Percentiles rank a stretch among this genome's conserved stretches.
Conservation (phyloP, 2,329 filamentous ascomycete species). For the Achaetomium macrosporum region DNA sequence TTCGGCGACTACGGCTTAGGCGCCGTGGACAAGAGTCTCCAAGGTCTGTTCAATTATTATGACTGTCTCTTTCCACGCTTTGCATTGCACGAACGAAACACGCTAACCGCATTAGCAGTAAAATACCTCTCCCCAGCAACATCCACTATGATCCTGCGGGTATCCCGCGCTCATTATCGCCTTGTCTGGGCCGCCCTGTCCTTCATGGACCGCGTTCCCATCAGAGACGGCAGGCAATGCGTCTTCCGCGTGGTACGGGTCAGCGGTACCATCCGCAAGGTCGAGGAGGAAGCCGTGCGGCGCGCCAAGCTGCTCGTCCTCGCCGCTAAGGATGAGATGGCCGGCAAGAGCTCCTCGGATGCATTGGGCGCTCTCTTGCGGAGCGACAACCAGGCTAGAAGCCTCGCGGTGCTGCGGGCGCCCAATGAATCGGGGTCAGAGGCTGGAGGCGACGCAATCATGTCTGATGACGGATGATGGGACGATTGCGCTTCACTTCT, state of each 20-base stretch:
- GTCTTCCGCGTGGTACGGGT: constrained; percentile 81
- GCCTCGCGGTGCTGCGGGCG: constrained; percentile 38
- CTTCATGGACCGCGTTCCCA: constrained; percentile 66
- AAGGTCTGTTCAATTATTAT: constrained; percentile 42
- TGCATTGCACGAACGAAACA: not conserved
- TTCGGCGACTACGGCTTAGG: constrained; percentile 90
- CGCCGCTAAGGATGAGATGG: constrained; percentile 51
- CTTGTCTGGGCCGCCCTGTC: constrained; percentile 87
- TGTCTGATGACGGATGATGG: constrained; percentile 39
- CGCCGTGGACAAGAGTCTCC: constrained; percentile 61
- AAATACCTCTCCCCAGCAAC: constrained; percentile 93
- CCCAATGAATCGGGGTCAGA: constrained; percentile 43
- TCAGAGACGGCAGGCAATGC: constrained; percentile 56
- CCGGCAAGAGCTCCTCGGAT: constrained; percentile 29
- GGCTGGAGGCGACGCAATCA: constrained; percentile 40
- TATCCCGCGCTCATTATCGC: constrained; percentile 74
- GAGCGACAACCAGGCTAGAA: constrained; percentile 22
- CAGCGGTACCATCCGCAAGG: constrained; percentile 88
- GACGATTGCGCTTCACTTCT: constrained; percentile 38
- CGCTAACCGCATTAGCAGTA: constrained; percentile 44
- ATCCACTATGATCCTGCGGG: constrained; percentile 85
- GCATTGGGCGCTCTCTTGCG: constrained; percentile 29
- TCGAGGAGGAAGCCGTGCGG: constrained; percentile 81
- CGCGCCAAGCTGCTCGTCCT: constrained; percentile 68
- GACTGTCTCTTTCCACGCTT: not conserved